phyloP scores from a whole-genome alignment of 2,329 filamentous ascomycete species.

The Stachybotrys echinatus region DNA sequence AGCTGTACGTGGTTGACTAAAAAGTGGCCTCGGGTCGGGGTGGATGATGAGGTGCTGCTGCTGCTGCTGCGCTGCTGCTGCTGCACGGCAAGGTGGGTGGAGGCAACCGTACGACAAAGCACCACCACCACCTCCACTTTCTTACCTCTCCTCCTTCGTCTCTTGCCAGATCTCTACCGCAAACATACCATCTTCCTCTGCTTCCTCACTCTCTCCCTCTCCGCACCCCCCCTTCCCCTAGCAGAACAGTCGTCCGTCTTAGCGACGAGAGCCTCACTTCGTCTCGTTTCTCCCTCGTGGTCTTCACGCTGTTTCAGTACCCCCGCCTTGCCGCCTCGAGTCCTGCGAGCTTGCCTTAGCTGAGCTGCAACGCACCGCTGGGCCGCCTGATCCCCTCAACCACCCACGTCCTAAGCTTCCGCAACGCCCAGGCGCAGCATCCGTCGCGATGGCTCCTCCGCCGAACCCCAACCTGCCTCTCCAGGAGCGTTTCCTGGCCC shows the following conservation, averaged over 20 bases:
- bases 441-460: slow-evolving; percentile 63
- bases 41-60: too few relatives aligned
- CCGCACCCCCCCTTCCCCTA: not conserved
- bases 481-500: slow-evolving; percentile 65
- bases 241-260: slow-evolving; percentile 3
- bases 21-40: too few relatives aligned
- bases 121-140: not conserved
- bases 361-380: too few relatives aligned
- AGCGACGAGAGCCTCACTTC: not conserved
- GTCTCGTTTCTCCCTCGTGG: not conserved
- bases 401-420: not conserved
- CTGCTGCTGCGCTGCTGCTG: too few relatives aligned
- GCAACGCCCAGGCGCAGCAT: not conserved
- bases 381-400: too few relatives aligned
- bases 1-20: too few relatives aligned
- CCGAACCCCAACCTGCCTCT: slow-evolving; percentile 65
- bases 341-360: not conserved
- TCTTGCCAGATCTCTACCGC: not conserved
- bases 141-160: not conserved
- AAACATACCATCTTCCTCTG: not conserved
- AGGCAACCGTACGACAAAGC: not conserved
- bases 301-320: not conserved
- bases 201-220: not conserved
- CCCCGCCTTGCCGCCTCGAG: not conserved
- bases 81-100: too few relatives aligned